Percentiles rank a stretch among this genome's conserved stretches.
Conservation (phyloP, 345 rosid genomes). For the Limnanthes douglasii region DNA sequence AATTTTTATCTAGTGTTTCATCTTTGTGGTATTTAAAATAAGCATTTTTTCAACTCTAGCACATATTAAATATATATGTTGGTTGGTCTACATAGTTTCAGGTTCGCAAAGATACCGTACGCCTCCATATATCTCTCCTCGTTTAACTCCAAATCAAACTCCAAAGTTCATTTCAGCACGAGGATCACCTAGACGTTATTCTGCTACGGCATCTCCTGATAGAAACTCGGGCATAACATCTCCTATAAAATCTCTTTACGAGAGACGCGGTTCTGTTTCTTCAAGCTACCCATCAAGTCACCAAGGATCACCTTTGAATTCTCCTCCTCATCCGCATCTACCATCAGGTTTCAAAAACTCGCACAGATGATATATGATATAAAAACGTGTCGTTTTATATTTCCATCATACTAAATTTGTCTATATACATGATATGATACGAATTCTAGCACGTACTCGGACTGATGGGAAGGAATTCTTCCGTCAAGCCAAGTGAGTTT, state of each 20-base stretch:
- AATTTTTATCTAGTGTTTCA: neutral
- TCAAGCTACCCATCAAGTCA: slow-evolving; percentile 90
- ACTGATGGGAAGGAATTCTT: slow-evolving; percentile 96
- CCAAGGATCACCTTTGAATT: slow-evolving; percentile 90
- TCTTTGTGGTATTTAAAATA: too few relatives aligned
- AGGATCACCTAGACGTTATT: slow-evolving; percentile 64
- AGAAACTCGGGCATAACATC: slow-evolving; percentile 54
- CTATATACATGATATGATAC: too few relatives aligned
- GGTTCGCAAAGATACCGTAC: slow-evolving; percentile 44
- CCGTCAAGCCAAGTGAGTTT: slow-evolving; percentile 72
- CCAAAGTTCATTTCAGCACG: slow-evolving; percentile 62
- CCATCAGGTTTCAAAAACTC: slow-evolving; percentile 84
- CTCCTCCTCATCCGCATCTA: slow-evolving; percentile 72
- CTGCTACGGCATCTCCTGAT: slow-evolving; percentile 61
- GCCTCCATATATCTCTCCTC: slow-evolving; percentile 74
- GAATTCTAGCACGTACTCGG: slow-evolving; percentile 49
- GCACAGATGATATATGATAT: too few relatives aligned
- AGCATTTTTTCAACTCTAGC: slow-evolving; percentile 1
- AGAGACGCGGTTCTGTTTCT: slow-evolving; percentile 21
- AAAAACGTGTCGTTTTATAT: too few relatives aligned
- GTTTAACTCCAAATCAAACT: slow-evolving; percentile 72
- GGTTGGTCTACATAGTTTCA: slow-evolving; percentile 22
- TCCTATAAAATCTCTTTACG: slow-evolving; percentile 37
- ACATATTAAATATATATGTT: neutral
- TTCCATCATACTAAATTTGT: too few relatives aligned